Conservation (phyloP, 2,329 filamentous ascomycete genomes). For the Aspergillus tamarii region DNA sequence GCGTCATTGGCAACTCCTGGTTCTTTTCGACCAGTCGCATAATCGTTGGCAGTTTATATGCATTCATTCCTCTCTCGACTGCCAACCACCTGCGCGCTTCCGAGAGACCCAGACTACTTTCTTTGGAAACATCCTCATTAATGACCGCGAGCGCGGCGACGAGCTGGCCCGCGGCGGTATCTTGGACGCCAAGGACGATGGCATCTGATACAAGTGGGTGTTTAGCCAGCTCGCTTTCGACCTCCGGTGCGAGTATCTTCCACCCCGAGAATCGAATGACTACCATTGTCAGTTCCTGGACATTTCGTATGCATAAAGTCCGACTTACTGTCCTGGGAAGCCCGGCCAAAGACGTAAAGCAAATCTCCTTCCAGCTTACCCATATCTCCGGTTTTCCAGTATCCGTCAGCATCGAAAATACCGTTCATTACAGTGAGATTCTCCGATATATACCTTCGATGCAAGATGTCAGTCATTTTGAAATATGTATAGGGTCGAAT, state of each 20-base stretch:
- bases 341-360: background rate
- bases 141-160: background rate
- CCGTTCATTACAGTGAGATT: background rate
- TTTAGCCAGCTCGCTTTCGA: background rate
- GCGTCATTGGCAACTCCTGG: background rate
- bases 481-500: too few relatives aligned
- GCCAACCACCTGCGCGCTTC: background rate
- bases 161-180: background rate
- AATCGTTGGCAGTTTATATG: background rate
- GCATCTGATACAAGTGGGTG: background rate
- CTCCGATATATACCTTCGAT: background rate
- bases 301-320: rapidly evolving
- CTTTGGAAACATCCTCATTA: background rate
- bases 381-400: background rate
- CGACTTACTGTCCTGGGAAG: background rate
- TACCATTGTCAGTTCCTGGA: background rate
- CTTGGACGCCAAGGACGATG: background rate
- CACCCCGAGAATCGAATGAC: background rate
- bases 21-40: background rate
- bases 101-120: background rate
- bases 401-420: background rate
- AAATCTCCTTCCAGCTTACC: background rate
- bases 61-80: background rate
- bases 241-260: background rate
- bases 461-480: background rate